phyloP scores from a whole-genome alignment of 352 stramenopile species.

The Peronospora destructor region DNA sequence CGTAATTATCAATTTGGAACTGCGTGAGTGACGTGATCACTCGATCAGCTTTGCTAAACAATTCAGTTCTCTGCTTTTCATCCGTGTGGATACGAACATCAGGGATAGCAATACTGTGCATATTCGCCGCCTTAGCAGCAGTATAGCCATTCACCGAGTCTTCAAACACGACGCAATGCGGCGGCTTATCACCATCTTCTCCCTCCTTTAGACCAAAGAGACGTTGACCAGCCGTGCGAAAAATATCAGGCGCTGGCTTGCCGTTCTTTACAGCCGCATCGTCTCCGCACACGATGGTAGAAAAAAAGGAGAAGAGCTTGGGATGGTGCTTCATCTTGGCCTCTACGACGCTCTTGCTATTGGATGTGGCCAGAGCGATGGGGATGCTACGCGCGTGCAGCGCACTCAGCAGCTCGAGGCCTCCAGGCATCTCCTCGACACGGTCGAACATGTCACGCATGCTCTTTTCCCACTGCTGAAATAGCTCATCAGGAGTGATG shows the following conservation, averaged over 20 bases:
- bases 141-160: constrained; percentile 66
- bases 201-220: constrained; percentile 39
- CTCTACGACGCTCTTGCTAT: constrained; percentile 51
- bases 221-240: constrained; percentile 51
- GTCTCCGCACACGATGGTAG: constrained; percentile 70
- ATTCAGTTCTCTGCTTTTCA: constrained; percentile 29
- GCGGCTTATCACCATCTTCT: constrained; percentile 21
- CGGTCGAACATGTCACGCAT: constrained; percentile 54
- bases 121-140: constrained; percentile 51
- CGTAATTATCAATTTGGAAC: constrained; percentile 54
- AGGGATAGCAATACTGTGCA: constrained; percentile 67
- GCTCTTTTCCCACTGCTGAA: constrained; percentile 50
- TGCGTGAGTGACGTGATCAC: constrained; percentile 53
- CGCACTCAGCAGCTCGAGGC: constrained; percentile 36
- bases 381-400: constrained; percentile 49
- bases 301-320: constrained; percentile 72
- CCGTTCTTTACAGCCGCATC: constrained; percentile 56
- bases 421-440: constrained; percentile 49
- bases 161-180: constrained; percentile 69
- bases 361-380: constrained; percentile 69
- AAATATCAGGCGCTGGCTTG: constrained; percentile 80
- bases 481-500: constrained; percentile 50
- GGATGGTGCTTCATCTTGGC: constrained; percentile 57
- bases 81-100: constrained; percentile 62
- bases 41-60: constrained; percentile 57